Evolutionary conservation across 1,139 yeast species (phyloP), one percentile per base, ranked within the genome.

Genomic region (Saccharomyces pastorianus): DNA sequence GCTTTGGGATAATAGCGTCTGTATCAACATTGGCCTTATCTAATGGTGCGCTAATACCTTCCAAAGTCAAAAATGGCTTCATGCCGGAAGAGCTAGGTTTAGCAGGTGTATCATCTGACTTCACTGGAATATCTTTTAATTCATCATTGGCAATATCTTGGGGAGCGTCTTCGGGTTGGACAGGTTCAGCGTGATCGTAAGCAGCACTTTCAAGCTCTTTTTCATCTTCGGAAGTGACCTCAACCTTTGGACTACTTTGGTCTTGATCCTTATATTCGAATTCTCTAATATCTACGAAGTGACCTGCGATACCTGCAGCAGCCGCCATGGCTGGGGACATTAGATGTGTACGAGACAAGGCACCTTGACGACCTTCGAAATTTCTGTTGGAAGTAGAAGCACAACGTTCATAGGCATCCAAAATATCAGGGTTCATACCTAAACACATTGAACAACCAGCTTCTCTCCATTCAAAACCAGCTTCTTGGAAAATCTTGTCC

Each of bases 321-420:
- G 99, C 99, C 50, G 99, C 98, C 99, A 93, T 93, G 34, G 96
- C 96, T 41, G 99, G 99, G 14, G 97, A 89, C 95, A 91, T 89
- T 70, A 93, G 80, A 70, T 93, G 99, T 25, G 98, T 93, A 76
- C 99, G 83, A n/a, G 96, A 89, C 57, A 75, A 76, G 52, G 96
- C 96, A 75, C 99, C 99, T 78, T 93, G 99, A 75, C 99, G 93
- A 65, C 99, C 99, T 74, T 93, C 97, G 71, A 93, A 93, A 77
- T 93, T 93, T 80, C 99, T 87, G 79, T 93, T 93, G 29, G 98
- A 91, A 31, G 99, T 93, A 25, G 98, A 91, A 5, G 99, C 99
- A 77, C 99, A 93, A 75, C 99, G 84, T 74, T 93, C 99, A 69
- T 87, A 82, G 49, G 98, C 98, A 58, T 85, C 83, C 67, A 93